phyloP scores from a whole-genome alignment of 2,329 filamentous ascomycete species.

The Epichloe festucae region DNA sequence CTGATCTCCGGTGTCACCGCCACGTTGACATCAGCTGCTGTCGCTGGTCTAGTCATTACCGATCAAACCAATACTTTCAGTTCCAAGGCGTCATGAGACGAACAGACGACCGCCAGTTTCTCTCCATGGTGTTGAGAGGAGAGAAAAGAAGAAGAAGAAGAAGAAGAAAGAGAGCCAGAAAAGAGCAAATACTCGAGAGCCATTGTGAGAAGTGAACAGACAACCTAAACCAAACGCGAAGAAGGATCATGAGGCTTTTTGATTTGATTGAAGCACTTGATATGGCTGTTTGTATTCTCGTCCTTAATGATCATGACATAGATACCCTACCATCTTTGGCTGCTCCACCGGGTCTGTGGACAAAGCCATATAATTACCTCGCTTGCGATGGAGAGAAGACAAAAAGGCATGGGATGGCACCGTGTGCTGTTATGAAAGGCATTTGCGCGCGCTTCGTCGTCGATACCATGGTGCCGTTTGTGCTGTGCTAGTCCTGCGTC shows the following conservation, averaged over 20 bases:
- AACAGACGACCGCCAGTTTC: no score
- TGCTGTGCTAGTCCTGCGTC: no score
- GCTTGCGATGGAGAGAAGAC: background rate
- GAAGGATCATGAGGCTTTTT: background rate
- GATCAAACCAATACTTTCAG: constrained; percentile 21
- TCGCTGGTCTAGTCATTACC: constrained; percentile 64
- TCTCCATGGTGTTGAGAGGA: background rate
- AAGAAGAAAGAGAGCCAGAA: no score
- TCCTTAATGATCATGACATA: background rate
- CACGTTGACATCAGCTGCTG: constrained; percentile 64
- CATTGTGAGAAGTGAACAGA: no score
- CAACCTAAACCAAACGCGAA: no score
- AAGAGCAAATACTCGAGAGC: background rate
- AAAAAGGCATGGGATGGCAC: background rate
- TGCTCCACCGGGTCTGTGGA: background rate
- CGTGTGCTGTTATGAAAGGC: background rate
- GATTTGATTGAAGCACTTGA: background rate
- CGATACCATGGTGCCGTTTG: no score
- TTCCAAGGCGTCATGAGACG: constrained; percentile 10
- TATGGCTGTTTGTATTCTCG: background rate
- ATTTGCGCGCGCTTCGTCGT: no score
- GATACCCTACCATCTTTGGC: constrained; percentile 1
- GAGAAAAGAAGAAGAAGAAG: no score
- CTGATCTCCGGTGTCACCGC: constrained; percentile 66
- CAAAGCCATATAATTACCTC: background rate